Evolutionary conservation across 2,329 filamentous ascomycete genomes (phyloP), one percentile per base, ranked within the genome.

Genomic region (Huntiella abstrusa): DNA sequence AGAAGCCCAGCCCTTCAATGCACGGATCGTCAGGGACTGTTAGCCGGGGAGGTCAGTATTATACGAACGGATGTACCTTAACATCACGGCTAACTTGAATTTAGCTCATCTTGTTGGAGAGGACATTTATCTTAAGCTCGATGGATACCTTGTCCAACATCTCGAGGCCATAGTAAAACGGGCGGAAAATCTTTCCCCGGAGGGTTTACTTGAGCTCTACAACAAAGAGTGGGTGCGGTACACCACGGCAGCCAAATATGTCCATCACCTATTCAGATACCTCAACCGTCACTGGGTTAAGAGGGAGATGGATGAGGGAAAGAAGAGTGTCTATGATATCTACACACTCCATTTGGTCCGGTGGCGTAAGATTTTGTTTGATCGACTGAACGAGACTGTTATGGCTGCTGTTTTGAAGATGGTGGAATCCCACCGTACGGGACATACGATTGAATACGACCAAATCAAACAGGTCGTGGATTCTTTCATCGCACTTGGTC

Each of bases 241-340:
- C 64, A 98, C 91, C 2, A 84, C 83, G 11, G 88, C 91, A 1
- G 91, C 87, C 50, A 93, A 92, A 62, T 98, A 93, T 64, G 91
- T 95, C 60, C 92, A 98, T 62, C 88, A 98, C 59, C 68, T 98
- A 5, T 98, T 98, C 68, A 71, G 81, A 46, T 98, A 98, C 59
- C 75, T 98, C 19, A 98, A 98, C 59, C 77, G 91, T 28, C 91
- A 98, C 64, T 98, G 92, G 91, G 91, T 98, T 2, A 98, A 95
- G 70, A 74, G 91, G 28, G 91, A 98, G 64, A 94, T 98, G 65
- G 91, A 98, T 52, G 91, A 98, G 62, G 91, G 91, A 33, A 96
- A 98, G 66, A 95, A 96, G 68, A 83, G 88, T 56, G 83, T 96
- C 5, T 96, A 92, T 61, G 91, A 98, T 60, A 91, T 98, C 41